Base-by-base conservation (phyloP, 164 flowering plant genomes). In the Umbellularia californica region DNA sequence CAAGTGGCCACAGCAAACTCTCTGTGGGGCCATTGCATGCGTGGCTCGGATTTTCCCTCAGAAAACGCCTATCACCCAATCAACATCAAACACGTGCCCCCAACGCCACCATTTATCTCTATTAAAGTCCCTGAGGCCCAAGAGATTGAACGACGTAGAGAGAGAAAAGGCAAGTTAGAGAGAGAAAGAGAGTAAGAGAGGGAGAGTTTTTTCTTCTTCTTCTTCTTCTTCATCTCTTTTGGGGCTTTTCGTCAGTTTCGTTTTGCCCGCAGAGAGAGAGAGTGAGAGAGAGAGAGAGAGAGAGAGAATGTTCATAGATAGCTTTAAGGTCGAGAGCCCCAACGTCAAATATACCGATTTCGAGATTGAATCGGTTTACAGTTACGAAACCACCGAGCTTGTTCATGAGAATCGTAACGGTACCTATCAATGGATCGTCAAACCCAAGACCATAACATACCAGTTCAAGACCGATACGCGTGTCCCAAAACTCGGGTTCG, bases 401-500 rank as follows among this genome's bases (percentile, higher is more conserved):
- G 92, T 90, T 73, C 97, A 94, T 77, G 98, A 96, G 88, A 83
- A 85, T 83, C 84, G 86, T 70, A 83, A 92, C 74, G 97, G 97
- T 0, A 72, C 82, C 20, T 92, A 91, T 75, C 89, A 96, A 76
- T 96, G 99, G 99, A 77, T 85, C 69, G 98, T 95, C 52, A 93
- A 88, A 82, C 99, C 99, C 73, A 95, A 91, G 76, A 81, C 92
- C 50, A 97, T 95, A 69, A 76, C 90, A 81, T 93, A 95, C 72
- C 87, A 95, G 72, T 93, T 95, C 88, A 93, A 89, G 72, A 95
- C 99, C 65, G 86, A 89, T 22, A 88, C 84, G 33, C 90, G 65
- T 78, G 90, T 95, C 75, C 99, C 99, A 10, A 93, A 92, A 83
- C 87, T 95, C 50, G 99, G 99, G 99, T 94, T 62, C 25, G 33